Percentiles rank a stretch among this genome's conserved stretches.
Conservation (phyloP, 2,329 filamentous ascomycete species). For the Metarhizium humberi region DNA sequence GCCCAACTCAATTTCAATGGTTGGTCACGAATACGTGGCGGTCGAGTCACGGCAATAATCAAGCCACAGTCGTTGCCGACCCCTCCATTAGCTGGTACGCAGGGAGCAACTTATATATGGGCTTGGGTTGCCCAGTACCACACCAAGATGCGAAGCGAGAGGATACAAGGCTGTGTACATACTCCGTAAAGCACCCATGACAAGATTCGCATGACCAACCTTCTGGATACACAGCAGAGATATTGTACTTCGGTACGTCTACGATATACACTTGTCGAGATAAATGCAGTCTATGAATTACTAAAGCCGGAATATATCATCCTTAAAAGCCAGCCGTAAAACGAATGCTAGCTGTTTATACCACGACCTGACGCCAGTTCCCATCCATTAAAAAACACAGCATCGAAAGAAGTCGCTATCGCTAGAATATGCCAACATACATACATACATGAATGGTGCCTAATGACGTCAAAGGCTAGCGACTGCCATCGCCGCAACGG, state of each 20-base stretch:
- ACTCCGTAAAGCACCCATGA: too few relatives aligned
- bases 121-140: too few relatives aligned
- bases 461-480: neutral
- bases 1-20: too few relatives aligned
- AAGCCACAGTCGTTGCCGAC: too few relatives aligned
- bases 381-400: neutral
- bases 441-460: neutral
- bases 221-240: neutral
- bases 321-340: neutral
- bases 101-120: too few relatives aligned
- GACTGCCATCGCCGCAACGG: constrained; percentile 16
- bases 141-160: too few relatives aligned
- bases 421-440: neutral
- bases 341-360: neutral
- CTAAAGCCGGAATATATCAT: neutral
- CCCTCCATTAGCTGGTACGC: too few relatives aligned
- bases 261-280: neutral
- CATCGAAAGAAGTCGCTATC: neutral
- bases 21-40: too few relatives aligned
- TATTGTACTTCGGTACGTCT: neutral
- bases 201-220: neutral
- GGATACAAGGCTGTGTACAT: too few relatives aligned
- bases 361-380: neutral
- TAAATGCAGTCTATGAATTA: neutral
- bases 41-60: too few relatives aligned